Conservation (phyloP, 2,329 filamentous ascomycete species). For the Myriosclerotinia curreyana region DNA sequence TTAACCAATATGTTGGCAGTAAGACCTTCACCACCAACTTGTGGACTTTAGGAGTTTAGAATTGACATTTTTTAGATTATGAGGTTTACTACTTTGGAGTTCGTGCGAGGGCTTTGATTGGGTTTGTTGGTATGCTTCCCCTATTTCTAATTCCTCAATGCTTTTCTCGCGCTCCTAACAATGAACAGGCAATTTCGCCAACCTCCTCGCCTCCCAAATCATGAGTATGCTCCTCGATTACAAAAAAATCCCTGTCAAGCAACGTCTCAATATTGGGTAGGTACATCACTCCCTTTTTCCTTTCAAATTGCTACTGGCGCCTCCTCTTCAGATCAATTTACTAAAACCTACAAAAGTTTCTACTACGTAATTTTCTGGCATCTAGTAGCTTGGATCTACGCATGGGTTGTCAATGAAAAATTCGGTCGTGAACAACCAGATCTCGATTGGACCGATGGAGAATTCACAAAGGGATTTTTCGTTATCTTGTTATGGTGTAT, state of each 20-base stretch:
- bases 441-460: conserved; percentile 60
- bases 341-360: conserved; percentile 32
- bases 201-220: neutral
- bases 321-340: neutral
- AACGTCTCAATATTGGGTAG: conserved; percentile 13
- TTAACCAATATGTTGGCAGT: conserved; percentile 9
- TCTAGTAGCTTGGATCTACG: conserved; percentile 50
- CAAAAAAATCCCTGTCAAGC: conserved; percentile 5
- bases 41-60: neutral
- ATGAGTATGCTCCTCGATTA: conserved; percentile 16
- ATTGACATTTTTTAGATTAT: neutral
- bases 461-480: conserved; percentile 63
- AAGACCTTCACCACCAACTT: neutral
- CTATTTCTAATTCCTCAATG: neutral
- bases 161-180: neutral
- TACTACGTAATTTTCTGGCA: conserved; percentile 59
- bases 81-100: conserved; percentile 12
- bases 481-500: conserved; percentile 59
- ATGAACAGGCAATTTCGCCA: neutral
- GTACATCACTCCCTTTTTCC: neutral
- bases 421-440: conserved; percentile 55
- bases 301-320: neutral
- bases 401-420: conserved; percentile 52
- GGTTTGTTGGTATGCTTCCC: neutral
- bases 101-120: conserved; percentile 3